Evolutionary conservation across 139 green algal genomes (phyloP).

Genomic region (Coelastrella sp.): DNA sequence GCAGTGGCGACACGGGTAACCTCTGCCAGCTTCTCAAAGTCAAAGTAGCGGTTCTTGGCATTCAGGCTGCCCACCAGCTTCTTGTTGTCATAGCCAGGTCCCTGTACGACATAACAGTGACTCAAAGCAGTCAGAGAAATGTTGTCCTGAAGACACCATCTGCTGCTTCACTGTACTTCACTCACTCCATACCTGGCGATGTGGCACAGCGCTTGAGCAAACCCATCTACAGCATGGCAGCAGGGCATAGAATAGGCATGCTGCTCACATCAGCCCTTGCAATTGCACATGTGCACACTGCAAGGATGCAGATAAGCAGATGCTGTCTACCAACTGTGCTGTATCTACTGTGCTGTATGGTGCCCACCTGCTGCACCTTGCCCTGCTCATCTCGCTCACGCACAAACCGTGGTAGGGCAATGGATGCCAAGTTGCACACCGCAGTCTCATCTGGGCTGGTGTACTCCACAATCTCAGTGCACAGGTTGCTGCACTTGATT

Average conservation of each 20-base stretch:
- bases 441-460: conserved; percentile 95
- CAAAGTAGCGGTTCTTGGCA: conserved; percentile 82
- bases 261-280: no score
- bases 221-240: background rate
- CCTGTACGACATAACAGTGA: conserved; percentile 1
- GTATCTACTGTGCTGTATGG: background rate
- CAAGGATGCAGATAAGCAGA: no score
- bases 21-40: conserved; percentile 87
- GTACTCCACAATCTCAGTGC: conserved; percentile 99
- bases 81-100: conserved; percentile 61
- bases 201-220: no score
- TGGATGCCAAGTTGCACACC: conserved; percentile 99
- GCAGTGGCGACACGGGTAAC: conserved; percentile 77
- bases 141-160: no score
- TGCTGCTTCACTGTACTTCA: background rate
- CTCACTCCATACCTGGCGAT: no score
- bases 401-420: conserved; percentile 92
- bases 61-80: conserved; percentile 91
- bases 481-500: conserved; percentile 99
- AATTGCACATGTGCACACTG: no score
- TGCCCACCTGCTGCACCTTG: conserved; percentile 21
- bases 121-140: background rate
- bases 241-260: no score
- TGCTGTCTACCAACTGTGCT: no score
- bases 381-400: conserved; percentile 52